phyloP scores from a whole-genome alignment of 192 early-diverging fungal genomes.

The Linnemannia elongata region DNA sequence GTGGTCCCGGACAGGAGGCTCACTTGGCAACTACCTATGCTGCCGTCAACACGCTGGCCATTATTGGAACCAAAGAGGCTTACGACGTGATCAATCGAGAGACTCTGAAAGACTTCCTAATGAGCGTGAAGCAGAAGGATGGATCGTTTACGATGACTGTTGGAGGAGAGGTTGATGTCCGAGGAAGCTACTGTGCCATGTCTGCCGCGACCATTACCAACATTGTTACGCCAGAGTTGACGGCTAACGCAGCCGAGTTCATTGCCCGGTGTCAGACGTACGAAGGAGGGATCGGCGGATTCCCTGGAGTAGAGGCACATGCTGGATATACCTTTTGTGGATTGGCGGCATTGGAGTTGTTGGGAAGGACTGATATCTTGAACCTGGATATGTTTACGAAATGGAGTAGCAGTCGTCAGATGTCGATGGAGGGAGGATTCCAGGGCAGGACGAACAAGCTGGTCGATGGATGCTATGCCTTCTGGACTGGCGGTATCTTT shows the following conservation, averaged over 20 bases:
- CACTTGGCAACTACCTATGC: slow-evolving; percentile 95
- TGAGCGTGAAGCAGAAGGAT: slow-evolving; percentile 86
- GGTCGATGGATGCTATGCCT: slow-evolving; percentile 98
- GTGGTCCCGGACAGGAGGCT: slow-evolving; percentile 86
- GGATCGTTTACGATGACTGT: slow-evolving; percentile 93
- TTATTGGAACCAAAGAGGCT: slow-evolving; percentile 81
- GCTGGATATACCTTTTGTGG: slow-evolving; percentile 97
- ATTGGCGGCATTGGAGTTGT: slow-evolving; percentile 86
- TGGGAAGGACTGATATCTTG: slow-evolving; percentile 75
- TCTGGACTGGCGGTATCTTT: slow-evolving; percentile 91
- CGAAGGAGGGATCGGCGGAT: slow-evolving; percentile 92
- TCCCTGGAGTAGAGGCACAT: slow-evolving; percentile 91
- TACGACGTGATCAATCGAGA: slow-evolving; percentile 75
- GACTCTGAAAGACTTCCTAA: slow-evolving; percentile 79
- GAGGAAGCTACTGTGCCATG: slow-evolving; percentile 91
- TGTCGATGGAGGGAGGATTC: slow-evolving; percentile 95
- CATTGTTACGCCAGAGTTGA: slow-evolving; percentile 86
- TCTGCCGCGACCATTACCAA: slow-evolving; percentile 84
- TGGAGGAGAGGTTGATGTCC: slow-evolving; percentile 94
- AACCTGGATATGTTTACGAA: slow-evolving; percentile 70
- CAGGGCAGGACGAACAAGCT: slow-evolving; percentile 97
- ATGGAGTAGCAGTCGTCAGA: slow-evolving; percentile 86
- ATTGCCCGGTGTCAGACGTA: slow-evolving; percentile 82
- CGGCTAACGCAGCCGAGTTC: slow-evolving; percentile 70
- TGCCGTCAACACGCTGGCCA: slow-evolving; percentile 83